Conservation (phyloP, 129 eudicot species). For the Flaveria ramosissima region DNA sequence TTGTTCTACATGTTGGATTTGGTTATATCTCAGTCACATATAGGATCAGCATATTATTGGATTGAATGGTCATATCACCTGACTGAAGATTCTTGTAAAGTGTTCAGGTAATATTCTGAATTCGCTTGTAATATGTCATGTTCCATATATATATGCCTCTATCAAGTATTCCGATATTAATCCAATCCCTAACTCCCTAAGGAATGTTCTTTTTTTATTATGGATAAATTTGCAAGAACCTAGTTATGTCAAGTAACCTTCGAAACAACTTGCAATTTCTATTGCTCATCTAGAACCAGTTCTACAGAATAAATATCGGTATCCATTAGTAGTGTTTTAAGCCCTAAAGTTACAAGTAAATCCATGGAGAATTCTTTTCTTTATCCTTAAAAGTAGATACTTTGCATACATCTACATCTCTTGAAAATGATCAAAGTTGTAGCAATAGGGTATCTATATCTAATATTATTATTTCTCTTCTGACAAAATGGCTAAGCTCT, state of each 20-base stretch:
- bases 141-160: conserved; percentile 28
- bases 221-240: conserved; percentile 33
- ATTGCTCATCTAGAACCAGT: conserved; percentile 24
- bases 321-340: conserved; percentile 30
- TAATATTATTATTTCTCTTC: conserved; percentile 46
- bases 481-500: conserved; percentile 44
- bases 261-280: conserved; percentile 23
- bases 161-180: conserved; percentile 24
- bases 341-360: conserved; percentile 24
- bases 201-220: conserved; percentile 24
- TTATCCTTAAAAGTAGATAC: conserved; percentile 26
- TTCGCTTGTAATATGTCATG: conserved; percentile 18
- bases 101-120: conserved; percentile 15
- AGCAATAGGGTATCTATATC: conserved; percentile 45
- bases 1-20: conserved; percentile 3
- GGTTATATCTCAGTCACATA: not conserved
- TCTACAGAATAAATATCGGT: conserved; percentile 24
- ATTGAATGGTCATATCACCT: conserved; percentile 12
- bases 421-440: conserved; percentile 51
- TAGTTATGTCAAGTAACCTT: conserved; percentile 24
- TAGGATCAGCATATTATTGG: not conserved
- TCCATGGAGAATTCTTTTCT: conserved; percentile 15
- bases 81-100: conserved; percentile 25
- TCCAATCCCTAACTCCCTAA: conserved; percentile 16
- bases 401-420: conserved; percentile 45